Base-by-base conservation (phyloP, 176 grass and related monocot species). In the Paspalum vaginatum region DNA sequence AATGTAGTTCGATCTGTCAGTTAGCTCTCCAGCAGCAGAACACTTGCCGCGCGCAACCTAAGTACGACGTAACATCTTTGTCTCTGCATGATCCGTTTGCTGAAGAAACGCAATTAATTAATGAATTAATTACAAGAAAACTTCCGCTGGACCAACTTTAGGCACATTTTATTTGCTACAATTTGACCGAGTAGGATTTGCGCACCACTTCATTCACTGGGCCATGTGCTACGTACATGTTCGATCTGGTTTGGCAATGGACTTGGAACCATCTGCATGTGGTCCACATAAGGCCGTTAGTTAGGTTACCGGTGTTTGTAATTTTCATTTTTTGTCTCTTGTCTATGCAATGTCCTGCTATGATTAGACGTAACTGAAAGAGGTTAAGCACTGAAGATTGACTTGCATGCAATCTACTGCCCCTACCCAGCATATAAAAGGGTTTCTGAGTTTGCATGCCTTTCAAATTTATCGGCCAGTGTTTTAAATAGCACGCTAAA, bases 161-260 rank as follows among this genome's bases (percentile, higher is more conserved):
- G 17, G 7, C 21, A 41, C 79, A 62, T 47, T 55, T 20, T 32
- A 32, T 32, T 55, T 12, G 46, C 1, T 82, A 73, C 47, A 83
- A 46, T 26, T 83, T 55, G 39, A 3, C 16, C 22, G 43, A 39
- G 3, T 65, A 64, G 37, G 32, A 43, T 54, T 53, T 47, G n/a
- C n/a, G n/a, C n/a, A n/a, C n/a, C n/a, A n/a, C n/a, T n/a, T n/a
- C n/a, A n/a, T n/a, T 15, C 13, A 52, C 20, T 67, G 45, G 61
- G 52, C 40, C 46, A 65, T 79, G 77, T 55, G 49, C 48, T 48
- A 43, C 46, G 58, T 63, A 43, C 50, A 51, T 60, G 43, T 21
- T 72, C 21, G 4, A 32, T 32, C 57, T 73, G 32, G 76, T 80
- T 86, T 86, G 76, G 76, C 83, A 72, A 44, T 67, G 25, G 69